Conservation (phyloP, 805 yeast species). For the Lachancea sp. region DNA sequence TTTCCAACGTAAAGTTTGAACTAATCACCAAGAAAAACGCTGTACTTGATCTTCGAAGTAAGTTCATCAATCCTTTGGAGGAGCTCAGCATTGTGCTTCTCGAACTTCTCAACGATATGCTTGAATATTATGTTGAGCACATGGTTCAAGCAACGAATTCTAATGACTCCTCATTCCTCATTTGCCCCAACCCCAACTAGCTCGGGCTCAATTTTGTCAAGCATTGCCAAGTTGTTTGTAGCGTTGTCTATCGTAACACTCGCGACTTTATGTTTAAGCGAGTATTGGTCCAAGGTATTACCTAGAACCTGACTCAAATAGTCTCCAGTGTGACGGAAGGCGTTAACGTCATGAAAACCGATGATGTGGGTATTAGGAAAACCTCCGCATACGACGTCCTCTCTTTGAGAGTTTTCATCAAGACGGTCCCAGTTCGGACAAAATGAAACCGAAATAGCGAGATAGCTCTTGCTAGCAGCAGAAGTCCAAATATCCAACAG, state of each 20-base stretch:
- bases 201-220: not conserved
- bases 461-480: constrained; percentile 1
- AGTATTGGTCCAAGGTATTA: not conserved
- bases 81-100: constrained; percentile 1
- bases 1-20: not conserved
- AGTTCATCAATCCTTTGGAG: not conserved
- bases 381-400: too few relatives aligned
- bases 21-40: not conserved
- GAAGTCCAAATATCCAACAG: constrained; percentile 7
- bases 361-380: too few relatives aligned
- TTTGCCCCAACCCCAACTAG: constrained; percentile 1
- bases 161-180: constrained; percentile 2
- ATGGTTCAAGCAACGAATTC: constrained; percentile 6
- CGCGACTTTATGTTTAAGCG: constrained; percentile 1
- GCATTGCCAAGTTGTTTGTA: constrained; percentile 1
- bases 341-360: too few relatives aligned
- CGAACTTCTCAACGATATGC: constrained; percentile 1
- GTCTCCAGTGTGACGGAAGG: too few relatives aligned
- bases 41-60: not conserved
- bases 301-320: too few relatives aligned
- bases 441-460: constrained; percentile 5
- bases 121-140: constrained; percentile 3
- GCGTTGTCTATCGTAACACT: constrained; percentile 5
- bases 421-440: constrained; percentile 2
- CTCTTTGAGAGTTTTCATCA: too few relatives aligned